Evolutionary conservation across 768 basidiomycete genomes (phyloP).

Genomic region (Sporobolomyces roseus): DNA sequence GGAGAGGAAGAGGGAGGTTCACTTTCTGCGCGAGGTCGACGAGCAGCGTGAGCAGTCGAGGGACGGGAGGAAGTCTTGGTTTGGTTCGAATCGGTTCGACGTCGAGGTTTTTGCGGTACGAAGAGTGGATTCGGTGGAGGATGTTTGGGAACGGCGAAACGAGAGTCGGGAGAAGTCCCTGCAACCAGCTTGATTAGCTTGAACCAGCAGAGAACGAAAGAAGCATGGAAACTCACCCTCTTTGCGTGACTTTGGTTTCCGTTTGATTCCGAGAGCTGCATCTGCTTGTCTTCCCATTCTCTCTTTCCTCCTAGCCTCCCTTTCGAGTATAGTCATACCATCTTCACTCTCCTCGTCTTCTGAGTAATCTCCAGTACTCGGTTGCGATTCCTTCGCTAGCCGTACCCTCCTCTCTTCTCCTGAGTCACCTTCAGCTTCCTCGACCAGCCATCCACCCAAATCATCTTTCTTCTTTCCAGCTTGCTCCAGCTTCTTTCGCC

Average conservation of each 20-base stretch:
- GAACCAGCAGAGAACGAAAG: no score
- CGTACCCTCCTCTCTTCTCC: background rate
- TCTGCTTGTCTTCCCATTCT: conserved; percentile 7
- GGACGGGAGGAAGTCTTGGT: no score
- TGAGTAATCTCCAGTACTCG: background rate
- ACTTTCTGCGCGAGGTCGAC: conserved; percentile 22
- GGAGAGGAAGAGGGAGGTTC: conserved; percentile 19
- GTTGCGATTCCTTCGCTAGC: background rate
- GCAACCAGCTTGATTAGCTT: no score
- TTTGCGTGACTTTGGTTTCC: background rate
- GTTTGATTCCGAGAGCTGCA: background rate
- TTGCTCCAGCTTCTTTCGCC: conserved; percentile 18
- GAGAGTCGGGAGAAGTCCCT: conserved; percentile 19
- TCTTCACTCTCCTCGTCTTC: conserved; percentile 6
- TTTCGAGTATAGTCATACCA: conserved; percentile 18
- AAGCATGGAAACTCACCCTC: background rate
- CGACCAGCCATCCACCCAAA: conserved; percentile 41
- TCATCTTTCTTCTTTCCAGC: conserved; percentile 18
- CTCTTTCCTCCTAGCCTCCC: conserved; percentile 28
- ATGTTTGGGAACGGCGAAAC: conserved; percentile 9
- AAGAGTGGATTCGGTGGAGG: background rate
- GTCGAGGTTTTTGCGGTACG: background rate
- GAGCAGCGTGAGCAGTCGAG: no score
- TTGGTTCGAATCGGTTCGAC: no score
- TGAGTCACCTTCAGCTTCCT: conserved; percentile 11